Conservation (phyloP, 1,284 basidiomycete species). For the Tremellales sp. region DNA sequence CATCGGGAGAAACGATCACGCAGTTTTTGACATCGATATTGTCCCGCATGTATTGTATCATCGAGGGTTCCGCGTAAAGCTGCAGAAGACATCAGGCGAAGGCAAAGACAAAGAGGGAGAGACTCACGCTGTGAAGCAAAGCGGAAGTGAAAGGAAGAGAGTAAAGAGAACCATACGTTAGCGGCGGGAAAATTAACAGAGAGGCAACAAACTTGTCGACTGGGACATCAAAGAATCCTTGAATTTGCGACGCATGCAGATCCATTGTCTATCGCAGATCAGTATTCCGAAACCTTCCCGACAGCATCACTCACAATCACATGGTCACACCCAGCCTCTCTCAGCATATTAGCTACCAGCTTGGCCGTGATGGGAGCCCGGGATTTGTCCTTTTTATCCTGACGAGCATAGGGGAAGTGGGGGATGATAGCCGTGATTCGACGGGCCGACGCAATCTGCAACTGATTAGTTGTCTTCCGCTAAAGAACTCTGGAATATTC, state of each 20-base stretch:
- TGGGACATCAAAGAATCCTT: conserved; percentile 99
- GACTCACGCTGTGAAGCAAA: not conserved
- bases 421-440: conserved; percentile 95
- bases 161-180: conserved; percentile 12
- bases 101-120: not conserved
- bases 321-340: conserved; percentile 96
- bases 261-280: conserved; percentile 78
- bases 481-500: conserved; percentile 17
- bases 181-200: conserved; percentile 9
- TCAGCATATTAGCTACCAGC: conserved; percentile 98
- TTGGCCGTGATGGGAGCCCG: conserved; percentile 98
- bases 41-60: conserved; percentile 89
- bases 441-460: conserved; percentile 78
- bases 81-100: conserved; percentile 38
- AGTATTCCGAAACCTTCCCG: not conserved
- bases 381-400: conserved; percentile 99
- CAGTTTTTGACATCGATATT: conserved; percentile 77
- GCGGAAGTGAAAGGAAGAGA: conserved; percentile 19
- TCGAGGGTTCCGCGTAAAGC: conserved; percentile 97
- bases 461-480: not conserved
- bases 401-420: conserved; percentile 88
- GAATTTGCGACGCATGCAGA: conserved; percentile 95
- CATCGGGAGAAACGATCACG: conserved; percentile 97
- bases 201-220: conserved; percentile 76
- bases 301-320: conserved; percentile 71